Conservation (phyloP, 164 flowering plant species). For the Sedum album region DNA sequence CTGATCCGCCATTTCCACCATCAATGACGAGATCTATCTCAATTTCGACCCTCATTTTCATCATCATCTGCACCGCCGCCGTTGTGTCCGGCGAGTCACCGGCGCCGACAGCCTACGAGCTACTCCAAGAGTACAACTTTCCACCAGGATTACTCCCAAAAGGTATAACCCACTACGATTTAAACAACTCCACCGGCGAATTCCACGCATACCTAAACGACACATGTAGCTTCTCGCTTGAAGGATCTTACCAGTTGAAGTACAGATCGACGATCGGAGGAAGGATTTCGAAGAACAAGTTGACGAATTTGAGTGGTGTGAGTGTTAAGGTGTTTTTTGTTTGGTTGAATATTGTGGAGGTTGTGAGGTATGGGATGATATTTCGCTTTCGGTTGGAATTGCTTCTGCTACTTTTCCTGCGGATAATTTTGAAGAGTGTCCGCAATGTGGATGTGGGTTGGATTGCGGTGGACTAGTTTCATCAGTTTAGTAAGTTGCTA, state of each 20-base stretch:
- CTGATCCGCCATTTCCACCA: not conserved
- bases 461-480: slow-evolving; percentile 17
- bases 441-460: slow-evolving; percentile 45
- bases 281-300: slow-evolving; percentile 26
- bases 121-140: slow-evolving; percentile 29
- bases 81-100: not conserved
- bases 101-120: slow-evolving; percentile 19
- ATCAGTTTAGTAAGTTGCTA: not conserved
- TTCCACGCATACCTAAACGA: slow-evolving; percentile 32
- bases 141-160: slow-evolving; percentile 48
- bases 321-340: slow-evolving; percentile 39
- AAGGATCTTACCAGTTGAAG: slow-evolving; percentile 37
- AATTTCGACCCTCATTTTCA: not conserved
- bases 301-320: slow-evolving; percentile 33
- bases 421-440: slow-evolving; percentile 32
- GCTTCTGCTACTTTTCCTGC: slow-evolving; percentile 36
- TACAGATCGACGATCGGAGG: slow-evolving; percentile 42
- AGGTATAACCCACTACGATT: slow-evolving; percentile 31
- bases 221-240: slow-evolving; percentile 38
- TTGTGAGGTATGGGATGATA: slow-evolving; percentile 24
- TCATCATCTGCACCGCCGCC: not conserved
- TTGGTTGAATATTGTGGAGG: slow-evolving; percentile 47
- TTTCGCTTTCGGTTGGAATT: slow-evolving; percentile 38
- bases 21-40: not conserved
- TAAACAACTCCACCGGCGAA: slow-evolving; percentile 33